Evolutionary conservation across 495 filamentous ascomycete genomes (phyloP).

Genomic region (Recurvomyces mirabilis): DNA sequence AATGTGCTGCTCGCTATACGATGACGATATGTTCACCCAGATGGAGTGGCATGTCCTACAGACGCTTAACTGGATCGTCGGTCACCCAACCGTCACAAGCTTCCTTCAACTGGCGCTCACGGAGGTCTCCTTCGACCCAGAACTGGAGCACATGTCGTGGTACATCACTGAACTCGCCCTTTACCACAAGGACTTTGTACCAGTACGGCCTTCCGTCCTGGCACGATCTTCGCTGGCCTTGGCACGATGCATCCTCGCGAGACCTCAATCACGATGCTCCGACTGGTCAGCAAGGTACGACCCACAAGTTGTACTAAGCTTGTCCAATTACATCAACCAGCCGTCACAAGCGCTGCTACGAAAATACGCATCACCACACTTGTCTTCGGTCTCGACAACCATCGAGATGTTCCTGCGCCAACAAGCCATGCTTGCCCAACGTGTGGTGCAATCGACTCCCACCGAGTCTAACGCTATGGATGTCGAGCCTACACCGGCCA

Average conservation of each 20-base stretch:
- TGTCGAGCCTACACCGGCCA: conserved; percentile 37
- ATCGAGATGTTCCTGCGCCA: conserved; percentile 78
- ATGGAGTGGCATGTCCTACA: conserved; percentile 99
- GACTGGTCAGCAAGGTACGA: conserved; percentile 80
- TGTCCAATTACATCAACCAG: conserved; percentile 76
- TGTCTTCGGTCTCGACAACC: conserved; percentile 68
- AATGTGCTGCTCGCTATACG: conserved; percentile 97
- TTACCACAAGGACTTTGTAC: conserved; percentile 94
- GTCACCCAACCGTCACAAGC: conserved; percentile 87
- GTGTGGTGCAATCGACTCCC: conserved; percentile 51
- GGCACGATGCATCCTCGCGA: conserved; percentile 72
- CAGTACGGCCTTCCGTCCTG: conserved; percentile 77
- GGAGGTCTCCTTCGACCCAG: conserved; percentile 54
- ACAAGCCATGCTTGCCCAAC: conserved; percentile 61
- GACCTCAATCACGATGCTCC: conserved; percentile 59
- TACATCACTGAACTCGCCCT: conserved; percentile 91
- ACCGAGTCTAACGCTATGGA: conserved; percentile 3
- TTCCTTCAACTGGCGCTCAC: conserved; percentile 70
- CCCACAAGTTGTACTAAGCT: conserved; percentile 59
- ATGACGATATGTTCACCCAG: conserved; percentile 99
- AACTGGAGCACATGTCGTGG: conserved; percentile 86
- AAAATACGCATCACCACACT: conserved; percentile 76
- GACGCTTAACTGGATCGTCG: conserved; percentile 92
- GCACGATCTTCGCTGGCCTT: conserved; percentile 77
- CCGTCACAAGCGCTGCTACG: conserved; percentile 75